Base-by-base conservation (phyloP, 2,329 filamentous ascomycete species). In the Arachnomyces sp. region DNA sequence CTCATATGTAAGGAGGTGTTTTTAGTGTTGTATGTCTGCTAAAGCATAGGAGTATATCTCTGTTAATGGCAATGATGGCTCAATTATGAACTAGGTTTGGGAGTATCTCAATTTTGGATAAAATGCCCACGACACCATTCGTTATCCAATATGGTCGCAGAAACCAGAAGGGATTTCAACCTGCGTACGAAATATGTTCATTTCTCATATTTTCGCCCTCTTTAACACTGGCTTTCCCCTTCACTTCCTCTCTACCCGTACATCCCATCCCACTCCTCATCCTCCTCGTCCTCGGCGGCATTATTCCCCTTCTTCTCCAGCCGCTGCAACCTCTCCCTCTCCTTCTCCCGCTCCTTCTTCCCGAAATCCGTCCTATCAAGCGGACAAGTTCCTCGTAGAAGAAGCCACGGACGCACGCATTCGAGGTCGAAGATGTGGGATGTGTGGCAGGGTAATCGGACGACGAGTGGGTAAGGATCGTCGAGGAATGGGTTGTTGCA, bases 371-470 rank as follows among this genome's bases (percentile, higher is more conserved):
- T 68, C 37, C 78, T 68, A 54, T 81, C 77, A 35, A 82, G 63
- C 13, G 78, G 78, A 60, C 78, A 82, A 14, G 77, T 81, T 7
- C 75, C 74, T 46, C 79, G 75, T 40, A 82, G 63, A 48, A 79
- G 72, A 46, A 82, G 59, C 78, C 78, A 82, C 1, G 78, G 78
- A 43, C 71, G 62, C 45, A 82, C 76, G 57, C 78, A 82, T 51
- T 82, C 78, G 17, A 82, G 57, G 59, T 82, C 78, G 57, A 81
- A 82, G 14, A 76, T 52, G 55, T 82, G 78, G 29, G 72, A 72
- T 12, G 72, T 65, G 54, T 81, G 75, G 48, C 78, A 82, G 7
- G 78, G 75, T 25, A 82, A 56, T 18, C 71, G 68, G 34, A 82
- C 77, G 28, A 82, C 74, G 13, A 82, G 70, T n/a, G 78, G 78